Base-by-base conservation (phyloP, 305 asterid species). In the Plantago rigida region DNA sequence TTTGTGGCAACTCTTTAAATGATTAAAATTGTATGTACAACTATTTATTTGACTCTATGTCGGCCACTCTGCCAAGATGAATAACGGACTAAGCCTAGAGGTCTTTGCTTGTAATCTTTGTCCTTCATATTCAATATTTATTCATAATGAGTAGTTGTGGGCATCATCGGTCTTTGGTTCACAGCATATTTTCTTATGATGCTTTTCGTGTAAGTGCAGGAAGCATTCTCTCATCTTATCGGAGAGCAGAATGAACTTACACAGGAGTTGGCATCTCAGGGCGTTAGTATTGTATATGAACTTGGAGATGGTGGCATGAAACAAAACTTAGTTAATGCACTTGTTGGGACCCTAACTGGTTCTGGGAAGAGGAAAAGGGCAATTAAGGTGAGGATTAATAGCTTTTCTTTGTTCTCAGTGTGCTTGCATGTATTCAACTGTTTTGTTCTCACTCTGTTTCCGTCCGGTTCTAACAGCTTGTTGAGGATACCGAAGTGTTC, bases 231-330 rank as follows among this genome's bases (percentile, higher is more conserved):
- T 13, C 92, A 87, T 80, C 87, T 93, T 56, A 71, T 89, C 13
- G 97, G 92, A 59, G 99, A 93, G 72, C 97, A 93, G 76, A 87
- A 78, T 63, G 99, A 93, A 73, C 97, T 93, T 71, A 87, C 87
- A 10, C 99, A 93, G 78, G 99, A 93, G 78, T 77, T 93, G 82
- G 97, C 99, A 74, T 93, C 99, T 76, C 99, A 89, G 77, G 99
- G 99, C 69, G 87, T 93, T 56, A 93, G 99, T 77, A 86, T 92
- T 64, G 97, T 93, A 51, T 93, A 89, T 83, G 99, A 93, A 62
- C 82, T 89, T 41, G 99, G 99, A 51, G 96, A 93, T 79, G 87
- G 82, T 67, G 78, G 89, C 67, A 93, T 79, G 82, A 93, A 85
- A 82, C 81, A 83, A 80, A 85, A 74, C 81, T 78, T 93, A 79